Evolutionary conservation across 2,329 filamentous ascomycete genomes (phyloP).

Genomic region (Shiraia sp.): DNA sequence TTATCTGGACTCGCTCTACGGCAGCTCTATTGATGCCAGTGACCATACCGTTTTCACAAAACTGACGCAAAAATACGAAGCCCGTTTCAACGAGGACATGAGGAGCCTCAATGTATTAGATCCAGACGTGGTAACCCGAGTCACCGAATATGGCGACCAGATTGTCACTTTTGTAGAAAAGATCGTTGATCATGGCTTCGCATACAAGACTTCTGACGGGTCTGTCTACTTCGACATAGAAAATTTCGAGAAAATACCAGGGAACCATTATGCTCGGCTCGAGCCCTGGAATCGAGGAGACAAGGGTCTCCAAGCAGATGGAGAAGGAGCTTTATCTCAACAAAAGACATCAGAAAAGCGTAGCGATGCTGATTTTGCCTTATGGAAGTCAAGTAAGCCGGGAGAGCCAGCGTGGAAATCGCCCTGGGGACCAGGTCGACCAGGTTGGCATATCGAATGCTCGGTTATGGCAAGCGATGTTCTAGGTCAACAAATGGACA

Average conservation of each 20-base stretch:
- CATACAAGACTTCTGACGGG: slow-evolving; percentile 73
- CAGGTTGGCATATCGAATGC: slow-evolving; percentile 98
- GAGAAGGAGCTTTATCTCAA: slow-evolving; percentile 76
- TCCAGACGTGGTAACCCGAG: slow-evolving; percentile 80
- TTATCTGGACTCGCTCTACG: slow-evolving; percentile 72
- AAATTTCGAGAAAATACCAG: slow-evolving; percentile 75
- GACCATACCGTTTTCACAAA: slow-evolving; percentile 82
- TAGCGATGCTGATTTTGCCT: slow-evolving; percentile 79
- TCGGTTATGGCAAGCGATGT: slow-evolving; percentile 91
- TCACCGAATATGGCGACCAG: slow-evolving; percentile 89
- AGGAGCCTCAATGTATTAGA: slow-evolving; percentile 79
- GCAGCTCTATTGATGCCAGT: slow-evolving; percentile 59
- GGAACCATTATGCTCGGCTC: slow-evolving; percentile 82
- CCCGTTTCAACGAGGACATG: slow-evolving; percentile 89
- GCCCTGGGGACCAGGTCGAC: slow-evolving; percentile 83
- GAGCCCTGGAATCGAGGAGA: slow-evolving; percentile 86
- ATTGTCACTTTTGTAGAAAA: slow-evolving; percentile 84
- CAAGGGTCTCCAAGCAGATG: slow-evolving; percentile 81
- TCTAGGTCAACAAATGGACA: slow-evolving; percentile 83
- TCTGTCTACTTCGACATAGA: slow-evolving; percentile 94
- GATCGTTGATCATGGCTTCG: slow-evolving; percentile 84
- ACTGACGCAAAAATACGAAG: slow-evolving; percentile 82
- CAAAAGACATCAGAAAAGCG: slow-evolving; percentile 68
- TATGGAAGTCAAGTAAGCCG: slow-evolving; percentile 91
- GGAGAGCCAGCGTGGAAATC: slow-evolving; percentile 91